Evolutionary conservation across 176 grass and related monocot genomes (phyloP), one percentile per base, ranked within the genome.

Genomic region (Triticum monococcum): DNA sequence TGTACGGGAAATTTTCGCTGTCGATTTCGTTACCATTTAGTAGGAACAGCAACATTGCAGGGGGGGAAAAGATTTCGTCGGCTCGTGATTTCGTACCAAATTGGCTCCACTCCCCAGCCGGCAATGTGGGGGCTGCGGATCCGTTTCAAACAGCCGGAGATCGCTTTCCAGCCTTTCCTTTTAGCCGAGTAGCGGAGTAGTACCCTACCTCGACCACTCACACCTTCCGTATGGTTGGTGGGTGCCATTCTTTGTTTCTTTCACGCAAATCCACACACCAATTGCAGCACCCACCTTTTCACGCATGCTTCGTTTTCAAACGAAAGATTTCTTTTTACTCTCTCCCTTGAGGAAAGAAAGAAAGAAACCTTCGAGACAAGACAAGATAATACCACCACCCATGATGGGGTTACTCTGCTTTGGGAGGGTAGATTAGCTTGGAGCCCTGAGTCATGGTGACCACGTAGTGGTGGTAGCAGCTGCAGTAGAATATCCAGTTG

Each of bases 161-260:
- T 92, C 84, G 36, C 80, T 88, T 85, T 85, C 82, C 71, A 72
- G 40, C 81, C 52, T 74, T 91, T 85, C 59, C 88, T 81, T 72
- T 81, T 84, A 40, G 72, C 80, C 52, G 17, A 56, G 52, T 7
- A 20, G 17, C 17, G 2, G 52, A 0, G 52, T 57, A 68, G 28
- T 71, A 88, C 81, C 38, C 54, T 37, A 36, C 62, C 46, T 45
- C 57, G 60, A 33, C 77, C 50, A 59, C 77, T 64, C 86, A 88
- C 90, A 50, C 71, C 71, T 26, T 46, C 86, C 86, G 77, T 52
- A 71, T 91, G 85, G 89, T 81, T 91, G 90, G 90, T 84, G 70
- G 72, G 83, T 12, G 64, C 62, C 81, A 38, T 86, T 77, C 28
- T 16, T 35, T 79, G 50, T 46, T 83, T 41, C 36, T 77, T 90